Base-by-base conservation (phyloP, 2,329 filamentous ascomycete genomes). In the Fusarium xylarioides region DNA sequence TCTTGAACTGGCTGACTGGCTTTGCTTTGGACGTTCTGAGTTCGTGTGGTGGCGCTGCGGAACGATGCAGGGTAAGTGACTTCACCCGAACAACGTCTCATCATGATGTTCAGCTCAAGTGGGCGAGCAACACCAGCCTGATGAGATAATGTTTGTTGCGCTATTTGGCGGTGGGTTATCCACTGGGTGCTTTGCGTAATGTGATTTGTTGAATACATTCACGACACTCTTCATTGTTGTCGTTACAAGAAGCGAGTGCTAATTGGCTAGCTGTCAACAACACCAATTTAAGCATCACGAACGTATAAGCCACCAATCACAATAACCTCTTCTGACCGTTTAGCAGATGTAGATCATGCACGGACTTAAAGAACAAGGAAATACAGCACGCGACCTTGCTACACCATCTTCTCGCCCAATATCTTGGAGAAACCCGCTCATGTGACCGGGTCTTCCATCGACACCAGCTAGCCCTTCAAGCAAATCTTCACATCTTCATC, bases 161-260 rank as follows among this genome's bases (percentile, higher is more conserved):
- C 16, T 19, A 1, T 6, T 14, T 2, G 0, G 6, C 5, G 8
- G 5, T 4, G 4, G 7, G 19, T 0, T 34, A 4, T 7, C 3
- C 8, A 19, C 16, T 50, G 4, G 4, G 0, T 7, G 2, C 8
- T 50, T 2, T 10, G 16, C 3, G 6, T 2, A 19, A 19, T 11
- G 6, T 23, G 30, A 14, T 23, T 19, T 4, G 5, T 8, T 34
- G 4, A 23, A 18, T 34, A 11, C 11, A 23, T 34, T 23, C 5
- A 23, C 16, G 3, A 14, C 11, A 5, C 2, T 26, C n/a, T 15
- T 26, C 16, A 15, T 15, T 52, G n/a, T 32, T 57, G 30, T 21
- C 19, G 9, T 28, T 28, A 4, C 2, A 21, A 42, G 16, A 42
- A 6, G 18, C 12, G 19, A 12, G n/a, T 43, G 35, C 14, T 38